These are phyloP conservation scores for Fusarium nurragi DNA, from an alignment of 2,329 filamentous ascomycete genomes.

Conservation along the genomic window DNA sequence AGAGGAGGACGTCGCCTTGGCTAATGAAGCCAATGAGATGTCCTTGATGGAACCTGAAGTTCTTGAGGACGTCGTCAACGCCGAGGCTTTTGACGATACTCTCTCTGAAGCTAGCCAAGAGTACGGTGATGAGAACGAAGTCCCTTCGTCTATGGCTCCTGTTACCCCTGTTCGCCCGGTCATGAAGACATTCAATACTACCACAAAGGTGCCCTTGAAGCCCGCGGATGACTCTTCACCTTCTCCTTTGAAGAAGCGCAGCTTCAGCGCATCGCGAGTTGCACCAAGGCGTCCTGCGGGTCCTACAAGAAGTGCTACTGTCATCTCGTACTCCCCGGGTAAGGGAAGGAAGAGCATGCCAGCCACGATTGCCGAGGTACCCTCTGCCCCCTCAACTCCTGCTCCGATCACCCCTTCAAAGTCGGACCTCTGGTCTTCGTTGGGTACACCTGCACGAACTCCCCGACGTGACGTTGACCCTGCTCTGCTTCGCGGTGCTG, in stretches of 20 bases:
- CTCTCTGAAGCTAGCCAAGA: conserved; percentile 71
- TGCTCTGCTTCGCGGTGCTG: conserved; percentile 71
- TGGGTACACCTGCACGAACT: conserved; percentile 66
- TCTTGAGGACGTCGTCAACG: conserved; percentile 49
- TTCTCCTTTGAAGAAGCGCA: conserved; percentile 58
- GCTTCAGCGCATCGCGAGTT: conserved; percentile 61
- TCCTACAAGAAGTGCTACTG: conserved; percentile 59
- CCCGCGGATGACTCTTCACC: conserved; percentile 68
- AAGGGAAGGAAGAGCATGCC: conserved; percentile 53
- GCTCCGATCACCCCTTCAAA: conserved; percentile 56
- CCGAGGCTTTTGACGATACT: conserved; percentile 55
- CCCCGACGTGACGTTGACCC: conserved; percentile 64
- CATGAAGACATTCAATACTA: conserved; percentile 70
- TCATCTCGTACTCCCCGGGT: conserved; percentile 64
- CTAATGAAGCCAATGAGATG: conserved; percentile 68
- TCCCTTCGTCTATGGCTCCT: conserved; percentile 61
- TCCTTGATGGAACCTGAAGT: conserved; percentile 61
- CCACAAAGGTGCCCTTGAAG: conserved; percentile 81
- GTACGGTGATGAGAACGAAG: conserved; percentile 72
- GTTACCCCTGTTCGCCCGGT: conserved; percentile 65
- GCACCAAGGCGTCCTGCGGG: conserved; percentile 55
- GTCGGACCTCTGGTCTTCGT: conserved; percentile 62
- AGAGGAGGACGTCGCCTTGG: conserved; percentile 66
- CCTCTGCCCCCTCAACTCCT: conserved; percentile 47
- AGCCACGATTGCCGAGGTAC: conserved; percentile 27